Base-by-base conservation (phyloP, 176 grass and related monocot genomes). In the Triticum monococcum region DNA sequence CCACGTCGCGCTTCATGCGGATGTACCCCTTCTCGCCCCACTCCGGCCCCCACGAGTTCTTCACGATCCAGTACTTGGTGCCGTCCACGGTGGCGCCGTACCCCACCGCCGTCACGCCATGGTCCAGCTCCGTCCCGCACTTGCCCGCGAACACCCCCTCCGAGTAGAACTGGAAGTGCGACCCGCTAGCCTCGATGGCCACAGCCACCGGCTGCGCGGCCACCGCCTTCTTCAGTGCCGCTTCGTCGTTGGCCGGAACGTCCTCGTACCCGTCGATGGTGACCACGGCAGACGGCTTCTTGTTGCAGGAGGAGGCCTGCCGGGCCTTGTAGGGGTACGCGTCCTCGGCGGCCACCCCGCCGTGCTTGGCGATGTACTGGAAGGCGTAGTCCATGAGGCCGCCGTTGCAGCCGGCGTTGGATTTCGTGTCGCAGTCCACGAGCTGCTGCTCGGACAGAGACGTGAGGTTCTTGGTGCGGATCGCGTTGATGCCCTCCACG, bases 401-500 rank as follows among this genome's bases (percentile, higher is more conserved):
- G 64, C 92, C 91, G 61, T 93, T 8, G 89, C 93, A 95, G 0
- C 91, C 91, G 1, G 54, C 45, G 84, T 95, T 91, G 38, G 33
- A 6, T 11, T 73, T 50, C 57, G 86, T 93, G 86, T 95, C 93
- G 83, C 93, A 95, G 56, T 95, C 91, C 24, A 95, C 80, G 2
- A 95, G 89, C 71, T 95, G 82, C 82, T 95, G 93, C 89, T 93
- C 89, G 3, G 93, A 54, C 11, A 95, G 74, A 1, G 93, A 73
- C 30, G 87, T 68, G 33, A 95, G 90, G 37, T 80, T 79, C n/a
- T 80, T 66, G 1, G 93, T 90, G 33, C 12, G 57, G 77, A 97
- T 97, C 64, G 85, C 75, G 84, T 97, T 93, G 84, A 97, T 80
- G 17, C 95, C 95, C 61, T 97, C 95, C 23, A 97, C 95, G 5